phyloP scores from a whole-genome alignment of 2,329 filamentous ascomycete species.

The Ophiostoma triangulosporum region DNA sequence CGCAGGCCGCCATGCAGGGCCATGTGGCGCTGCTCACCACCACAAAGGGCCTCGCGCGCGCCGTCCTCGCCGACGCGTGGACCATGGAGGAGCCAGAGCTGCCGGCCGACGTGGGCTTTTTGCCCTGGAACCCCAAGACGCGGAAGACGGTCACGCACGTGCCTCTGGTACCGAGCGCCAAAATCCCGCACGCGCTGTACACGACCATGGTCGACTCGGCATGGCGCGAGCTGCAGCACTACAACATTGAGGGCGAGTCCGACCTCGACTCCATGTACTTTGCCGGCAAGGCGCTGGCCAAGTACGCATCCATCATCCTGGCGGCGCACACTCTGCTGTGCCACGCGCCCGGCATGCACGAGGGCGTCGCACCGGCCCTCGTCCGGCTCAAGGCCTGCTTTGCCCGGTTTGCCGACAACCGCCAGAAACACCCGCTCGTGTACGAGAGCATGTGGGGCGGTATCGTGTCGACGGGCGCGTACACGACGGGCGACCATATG shows the following conservation, averaged over 20 bases:
- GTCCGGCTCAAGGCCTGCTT: conserved; percentile 52
- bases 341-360: conserved; percentile 26
- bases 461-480: conserved; percentile 62
- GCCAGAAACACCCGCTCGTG: conserved; percentile 49
- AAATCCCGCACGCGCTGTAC: conserved; percentile 41
- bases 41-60: conserved; percentile 69
- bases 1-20: conserved; percentile 31
- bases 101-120: conserved; percentile 61
- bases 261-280: conserved; percentile 84
- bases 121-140: conserved; percentile 53
- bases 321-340: conserved; percentile 49
- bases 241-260: conserved; percentile 58
- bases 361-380: conserved; percentile 44
- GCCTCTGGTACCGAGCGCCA: conserved; percentile 16
- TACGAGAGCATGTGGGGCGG: conserved; percentile 66
- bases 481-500: conserved; percentile 53
- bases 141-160: conserved; percentile 23
- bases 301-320: conserved; percentile 59
- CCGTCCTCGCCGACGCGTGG: conserved; percentile 60
- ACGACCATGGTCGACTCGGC: conserved; percentile 48
- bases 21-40: conserved; percentile 59
- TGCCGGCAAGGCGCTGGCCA: conserved; percentile 66
- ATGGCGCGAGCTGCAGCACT: conserved; percentile 44
- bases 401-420: conserved; percentile 50
- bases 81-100: conserved; percentile 61